Percentiles rank a stretch among this genome's conserved stretches.
Evolutionary conservation across 2,329 filamentous ascomycete genomes (phyloP).

Genomic region (Neonectria faginata): DNA sequence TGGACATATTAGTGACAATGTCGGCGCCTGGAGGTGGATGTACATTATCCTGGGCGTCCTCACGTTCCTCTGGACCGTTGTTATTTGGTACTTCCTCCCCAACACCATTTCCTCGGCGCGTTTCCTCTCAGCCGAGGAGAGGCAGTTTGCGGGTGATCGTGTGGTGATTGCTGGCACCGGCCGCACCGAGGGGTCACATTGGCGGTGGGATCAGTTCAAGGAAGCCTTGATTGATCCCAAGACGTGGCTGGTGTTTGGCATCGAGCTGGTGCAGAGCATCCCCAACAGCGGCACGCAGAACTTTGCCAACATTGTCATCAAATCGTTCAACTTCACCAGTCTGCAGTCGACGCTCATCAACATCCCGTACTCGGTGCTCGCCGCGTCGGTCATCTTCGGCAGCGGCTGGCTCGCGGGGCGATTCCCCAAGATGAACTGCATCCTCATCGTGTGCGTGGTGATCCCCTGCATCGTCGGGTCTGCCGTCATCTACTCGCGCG

Average conservation of each 20-base stretch:
- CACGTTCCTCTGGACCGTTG: conserved; percentile 64
- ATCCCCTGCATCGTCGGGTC: conserved; percentile 64
- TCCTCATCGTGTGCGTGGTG: conserved; percentile 63
- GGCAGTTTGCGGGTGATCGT: conserved; percentile 58
- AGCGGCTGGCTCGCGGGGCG: conserved; percentile 64
- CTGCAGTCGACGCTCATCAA: conserved; percentile 68
- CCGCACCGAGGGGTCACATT: conserved; percentile 60
- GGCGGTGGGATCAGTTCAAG: conserved; percentile 62
- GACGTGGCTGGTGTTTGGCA: conserved; percentile 68
- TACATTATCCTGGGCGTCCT: conserved; percentile 65
- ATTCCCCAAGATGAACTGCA: conserved; percentile 63
- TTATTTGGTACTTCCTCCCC: conserved; percentile 61
- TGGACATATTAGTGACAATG: conserved; percentile 60
- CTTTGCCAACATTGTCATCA: conserved; percentile 68
- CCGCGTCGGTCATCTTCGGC: conserved; percentile 59
- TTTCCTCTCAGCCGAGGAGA: conserved; percentile 68
- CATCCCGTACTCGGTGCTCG: conserved; percentile 68
- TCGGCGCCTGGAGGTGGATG: conserved; percentile 69
- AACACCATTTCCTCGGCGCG: conserved; percentile 65
- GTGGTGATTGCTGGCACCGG: conserved; percentile 65
- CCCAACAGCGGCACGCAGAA: conserved; percentile 72
- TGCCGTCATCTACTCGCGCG: conserved; percentile 64
- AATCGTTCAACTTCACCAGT: conserved; percentile 66
- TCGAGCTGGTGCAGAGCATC: conserved; percentile 65
- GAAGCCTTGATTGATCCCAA: conserved; percentile 70